Base-by-base conservation (phyloP, 2,329 filamentous ascomycete species). In the Neoarthrinium moseri region DNA sequence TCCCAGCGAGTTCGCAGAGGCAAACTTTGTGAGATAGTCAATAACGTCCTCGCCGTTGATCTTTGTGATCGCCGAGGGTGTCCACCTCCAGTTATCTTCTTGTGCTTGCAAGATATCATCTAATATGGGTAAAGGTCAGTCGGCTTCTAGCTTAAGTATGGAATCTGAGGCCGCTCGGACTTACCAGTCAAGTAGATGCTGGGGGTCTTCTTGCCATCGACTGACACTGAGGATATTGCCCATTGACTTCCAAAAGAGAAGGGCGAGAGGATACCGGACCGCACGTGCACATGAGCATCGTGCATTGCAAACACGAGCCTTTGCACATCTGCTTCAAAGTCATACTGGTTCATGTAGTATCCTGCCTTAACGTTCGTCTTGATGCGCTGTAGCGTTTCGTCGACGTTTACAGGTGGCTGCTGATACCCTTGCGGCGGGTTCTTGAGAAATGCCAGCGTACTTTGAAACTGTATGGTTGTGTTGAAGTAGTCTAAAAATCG, bases 401-500 rank as follows among this genome's bases (percentile, higher is more conserved):
- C 21, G 2, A 70, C 24, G 47, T 71, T 64, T 12, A 69, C 43
- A 48, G 58, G 50, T 11, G 63, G 69, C 45, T 69, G 70, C 50
- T 68, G 69, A 47, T 70, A 72, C 17, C 64, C 63, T 6, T 53
- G 43, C 1, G 68, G 68, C 0, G 71, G 70, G 21, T 62, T 53
- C 30, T 66, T 65, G 13, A 73, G 60, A 46, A 67, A 72, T 12
- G 63, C 60, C 7, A 72, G 51, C 2, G 70, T 72, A 45, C 61
- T 69, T 37, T 74, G 71, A 35, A 72, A 72, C 40, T 72, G 66
- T 2, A 76, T 40, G 0, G 70, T 73, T 13, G 68, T 61, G 47
- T 71, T 71, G 43, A 66, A 68, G 47, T 76, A 75, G 6, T 65
- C 49, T 4, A 76, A 47, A 45, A 76, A 72, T 2, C 67, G 58